phyloP scores from a whole-genome alignment of 306 rosid species.

The Carpinus fangiana region DNA sequence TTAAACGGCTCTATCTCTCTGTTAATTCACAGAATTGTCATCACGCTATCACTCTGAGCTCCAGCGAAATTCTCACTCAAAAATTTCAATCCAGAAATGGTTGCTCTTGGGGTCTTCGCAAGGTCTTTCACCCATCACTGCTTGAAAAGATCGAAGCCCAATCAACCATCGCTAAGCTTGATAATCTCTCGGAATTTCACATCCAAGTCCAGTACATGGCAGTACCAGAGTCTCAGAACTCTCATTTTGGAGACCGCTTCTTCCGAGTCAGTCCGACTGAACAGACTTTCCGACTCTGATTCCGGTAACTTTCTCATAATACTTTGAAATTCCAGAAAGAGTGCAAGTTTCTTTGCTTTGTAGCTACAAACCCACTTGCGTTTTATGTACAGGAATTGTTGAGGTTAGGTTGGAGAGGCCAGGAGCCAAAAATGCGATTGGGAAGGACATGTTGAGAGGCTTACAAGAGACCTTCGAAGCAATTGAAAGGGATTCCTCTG shows the following conservation, averaged over 20 bases:
- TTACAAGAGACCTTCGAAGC: conserved; percentile 53
- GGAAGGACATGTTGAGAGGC: conserved; percentile 69
- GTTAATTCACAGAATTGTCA: background rate
- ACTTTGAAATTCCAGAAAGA: background rate
- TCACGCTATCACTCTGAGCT: background rate
- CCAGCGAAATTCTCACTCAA: background rate
- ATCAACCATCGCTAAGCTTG: conserved; percentile 20
- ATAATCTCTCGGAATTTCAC: conserved; percentile 19
- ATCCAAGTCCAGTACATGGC: conserved; percentile 35
- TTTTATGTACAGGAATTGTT: conserved; percentile 56
- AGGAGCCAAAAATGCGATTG: conserved; percentile 76
- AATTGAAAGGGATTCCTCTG: conserved; percentile 48
- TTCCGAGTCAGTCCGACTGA: conserved; percentile 59
- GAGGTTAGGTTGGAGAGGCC: conserved; percentile 74
- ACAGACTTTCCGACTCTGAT: conserved; percentile 55
- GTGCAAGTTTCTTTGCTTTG: background rate
- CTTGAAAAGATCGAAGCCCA: conserved; percentile 28
- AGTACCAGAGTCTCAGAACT: conserved; percentile 42
- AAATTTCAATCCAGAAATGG: conserved; percentile 24
- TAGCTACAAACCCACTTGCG: background rate
- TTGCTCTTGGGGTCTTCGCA: conserved; percentile 38
- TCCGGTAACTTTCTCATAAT: conserved; percentile 46
- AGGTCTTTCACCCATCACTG: conserved; percentile 29
- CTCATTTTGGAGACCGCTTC: conserved; percentile 57
- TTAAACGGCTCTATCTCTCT: background rate